These are phyloP conservation scores for Tylopilus vinaceipallidus DNA, from an alignment of 768 basidiomycete genomes.

Conservation along the genomic window DNA sequence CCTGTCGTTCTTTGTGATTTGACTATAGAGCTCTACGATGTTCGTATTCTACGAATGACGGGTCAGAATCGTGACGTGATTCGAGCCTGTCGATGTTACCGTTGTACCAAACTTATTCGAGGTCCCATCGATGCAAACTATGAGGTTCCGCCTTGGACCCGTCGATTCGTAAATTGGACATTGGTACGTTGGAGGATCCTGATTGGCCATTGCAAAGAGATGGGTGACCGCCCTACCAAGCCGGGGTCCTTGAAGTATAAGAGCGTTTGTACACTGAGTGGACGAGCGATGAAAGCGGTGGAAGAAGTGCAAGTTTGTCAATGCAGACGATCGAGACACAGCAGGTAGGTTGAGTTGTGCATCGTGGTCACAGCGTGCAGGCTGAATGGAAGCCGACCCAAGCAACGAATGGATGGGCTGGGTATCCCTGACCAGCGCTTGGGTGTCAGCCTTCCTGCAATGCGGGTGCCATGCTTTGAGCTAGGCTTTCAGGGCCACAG, in stretches of 20 bases:
- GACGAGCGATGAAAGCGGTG: background rate
- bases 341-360: background rate
- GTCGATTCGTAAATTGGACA: background rate
- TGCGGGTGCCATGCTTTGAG: constrained; percentile 2
- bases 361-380: constrained; percentile 11
- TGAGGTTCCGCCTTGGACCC: too few relatives aligned
- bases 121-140: constrained; percentile 42
- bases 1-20: constrained; percentile 31
- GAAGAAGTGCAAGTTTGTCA: background rate
- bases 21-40: constrained; percentile 39
- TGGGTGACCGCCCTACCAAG: background rate
- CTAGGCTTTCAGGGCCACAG: background rate
- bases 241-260: background rate
- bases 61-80: too few relatives aligned
- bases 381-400: background rate
- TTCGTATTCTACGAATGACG: constrained; percentile 37
- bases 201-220: constrained; percentile 5
- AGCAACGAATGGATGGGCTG: too few relatives aligned
- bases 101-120: constrained; percentile 37
- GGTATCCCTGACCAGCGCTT: too few relatives aligned
- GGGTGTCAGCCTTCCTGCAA: background rate
- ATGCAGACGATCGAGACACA: background rate
- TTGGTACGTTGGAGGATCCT: background rate
- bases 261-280: background rate
- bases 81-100: constrained; percentile 20